These are phyloP conservation scores for Solanum sejunctum DNA, from an alignment of 257 asterid species.

Conservation along the genomic window DNA sequence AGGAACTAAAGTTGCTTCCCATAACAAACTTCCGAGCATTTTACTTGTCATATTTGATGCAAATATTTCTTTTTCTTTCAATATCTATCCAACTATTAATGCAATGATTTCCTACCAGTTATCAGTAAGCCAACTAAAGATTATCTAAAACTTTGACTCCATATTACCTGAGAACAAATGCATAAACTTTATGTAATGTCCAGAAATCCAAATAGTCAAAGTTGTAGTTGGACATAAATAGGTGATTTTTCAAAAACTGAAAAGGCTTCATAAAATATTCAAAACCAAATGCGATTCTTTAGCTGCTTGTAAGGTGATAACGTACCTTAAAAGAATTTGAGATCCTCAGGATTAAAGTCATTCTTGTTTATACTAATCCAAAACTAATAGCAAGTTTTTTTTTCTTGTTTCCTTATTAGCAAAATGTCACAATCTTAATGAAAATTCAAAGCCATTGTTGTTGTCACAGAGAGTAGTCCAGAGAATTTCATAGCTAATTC, in stretches of 20 bases:
- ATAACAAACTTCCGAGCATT: not conserved
- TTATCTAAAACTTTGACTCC: not conserved
- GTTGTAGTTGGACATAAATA: not conserved
- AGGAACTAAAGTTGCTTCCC: not conserved
- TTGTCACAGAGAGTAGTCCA: not conserved
- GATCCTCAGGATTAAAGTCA: not conserved
- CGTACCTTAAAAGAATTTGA: not conserved
- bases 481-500: constrained; percentile 11
- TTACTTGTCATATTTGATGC: not conserved
- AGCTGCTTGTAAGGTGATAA: not conserved
- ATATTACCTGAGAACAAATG: not conserved
- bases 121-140: not conserved
- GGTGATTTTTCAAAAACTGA: not conserved
- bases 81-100: not conserved
- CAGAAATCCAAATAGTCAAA: not conserved
- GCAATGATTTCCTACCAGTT: not conserved
- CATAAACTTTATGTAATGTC: not conserved
- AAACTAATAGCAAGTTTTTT: not conserved
- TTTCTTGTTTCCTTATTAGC: not conserved
- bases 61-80: not conserved
- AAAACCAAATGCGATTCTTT: not conserved
- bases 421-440: not conserved
- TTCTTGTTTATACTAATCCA: not conserved
- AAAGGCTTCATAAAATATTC: not conserved
- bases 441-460: not conserved